Conservation (phyloP, 129 eudicot genomes). For the Flaveria robusta region DNA sequence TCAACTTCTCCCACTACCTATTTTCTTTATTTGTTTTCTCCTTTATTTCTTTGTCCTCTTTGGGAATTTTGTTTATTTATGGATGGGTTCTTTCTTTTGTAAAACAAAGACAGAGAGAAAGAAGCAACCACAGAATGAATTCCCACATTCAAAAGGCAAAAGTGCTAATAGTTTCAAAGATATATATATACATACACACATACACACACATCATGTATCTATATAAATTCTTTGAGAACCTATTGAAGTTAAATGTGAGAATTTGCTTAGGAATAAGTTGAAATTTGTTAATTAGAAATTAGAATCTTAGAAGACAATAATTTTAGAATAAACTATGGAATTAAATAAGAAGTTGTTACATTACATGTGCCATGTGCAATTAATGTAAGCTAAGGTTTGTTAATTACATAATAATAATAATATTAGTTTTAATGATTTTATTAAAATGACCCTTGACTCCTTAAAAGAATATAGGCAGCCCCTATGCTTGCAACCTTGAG, state of each 20-base stretch:
- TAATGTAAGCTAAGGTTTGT: slow-evolving; percentile 27
- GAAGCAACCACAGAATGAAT: slow-evolving; percentile 45
- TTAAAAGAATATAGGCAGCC: slow-evolving; percentile 27
- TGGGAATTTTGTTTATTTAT: slow-evolving; percentile 43
- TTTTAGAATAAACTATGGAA: not conserved
- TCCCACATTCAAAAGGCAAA: slow-evolving; percentile 40
- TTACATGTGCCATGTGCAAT: slow-evolving; percentile 41
- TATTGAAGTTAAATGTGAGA: slow-evolving; percentile 34
- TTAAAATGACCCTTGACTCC: slow-evolving; percentile 16
- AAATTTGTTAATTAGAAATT: slow-evolving; percentile 22
- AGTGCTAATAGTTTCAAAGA: slow-evolving; percentile 36
- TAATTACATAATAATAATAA: slow-evolving; percentile 29
- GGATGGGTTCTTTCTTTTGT: slow-evolving; percentile 50
- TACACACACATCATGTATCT: slow-evolving; percentile 25
- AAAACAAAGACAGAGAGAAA: slow-evolving; percentile 51
- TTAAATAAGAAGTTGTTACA: slow-evolving; percentile 32
- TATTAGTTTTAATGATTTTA: slow-evolving; percentile 19
- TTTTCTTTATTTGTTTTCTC: slow-evolving; percentile 30
- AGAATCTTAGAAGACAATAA: slow-evolving; percentile 24
- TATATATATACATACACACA: slow-evolving; percentile 29
- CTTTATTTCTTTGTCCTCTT: slow-evolving; percentile 36
- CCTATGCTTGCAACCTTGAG: slow-evolving; percentile 23
- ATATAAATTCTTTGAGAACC: slow-evolving; percentile 37
- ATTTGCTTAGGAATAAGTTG: slow-evolving; percentile 32
- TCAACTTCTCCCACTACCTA: slow-evolving; percentile 48